Base-by-base conservation (phyloP, 2,329 filamentous ascomycete genomes). In the Acrocalymma vagum region DNA sequence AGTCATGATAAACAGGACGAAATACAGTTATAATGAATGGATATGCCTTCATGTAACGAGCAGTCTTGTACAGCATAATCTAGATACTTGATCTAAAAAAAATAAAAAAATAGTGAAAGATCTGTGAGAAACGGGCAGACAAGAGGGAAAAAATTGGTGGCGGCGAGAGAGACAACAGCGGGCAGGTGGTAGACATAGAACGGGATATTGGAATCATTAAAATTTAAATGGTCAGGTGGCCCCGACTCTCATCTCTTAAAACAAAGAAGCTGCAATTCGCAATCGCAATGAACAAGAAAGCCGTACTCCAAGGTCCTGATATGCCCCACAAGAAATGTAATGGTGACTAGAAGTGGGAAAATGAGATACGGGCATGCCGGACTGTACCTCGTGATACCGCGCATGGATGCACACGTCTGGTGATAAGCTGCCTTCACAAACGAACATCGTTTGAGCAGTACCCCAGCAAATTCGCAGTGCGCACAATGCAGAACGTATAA, bases 191-290 rank as follows among this genome's bases (percentile, higher is more conserved):
- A n/a, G n/a, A n/a, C n/a, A n/a, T n/a, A n/a, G n/a, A 29, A 39
- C 27, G 25, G 38, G 28, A 33, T 22, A 26, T 16, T 16, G 30
- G 42, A 55, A 53, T 53, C 43, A 63, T 57, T 56, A 61, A 53
- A 58, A 57, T 58, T 58, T 60, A 55, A 57, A 48, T 56, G 49
- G 48, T 60, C 58, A 58, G 61, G 60, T 63, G 52, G 60, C 54
- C 58, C 60, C 54, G 45, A 46, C 43, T 48, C 48, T 58, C 55
- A 46, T 54, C 51, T 60, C 53, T 55, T 57, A 50, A 53, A 34
- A 42, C 50, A 52, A 40, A 44, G 32, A n/a, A n/a, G n/a, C n/a
- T n/a, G n/a, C n/a, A n/a, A n/a, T 32, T 42, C 29, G 33, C 29
- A 40, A 23, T 28, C 39, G 45, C 38, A 41, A 29, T 36, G 34